phyloP scores from a whole-genome alignment of 2,329 filamentous ascomycete species.

The Malbranchea zuffiana region DNA sequence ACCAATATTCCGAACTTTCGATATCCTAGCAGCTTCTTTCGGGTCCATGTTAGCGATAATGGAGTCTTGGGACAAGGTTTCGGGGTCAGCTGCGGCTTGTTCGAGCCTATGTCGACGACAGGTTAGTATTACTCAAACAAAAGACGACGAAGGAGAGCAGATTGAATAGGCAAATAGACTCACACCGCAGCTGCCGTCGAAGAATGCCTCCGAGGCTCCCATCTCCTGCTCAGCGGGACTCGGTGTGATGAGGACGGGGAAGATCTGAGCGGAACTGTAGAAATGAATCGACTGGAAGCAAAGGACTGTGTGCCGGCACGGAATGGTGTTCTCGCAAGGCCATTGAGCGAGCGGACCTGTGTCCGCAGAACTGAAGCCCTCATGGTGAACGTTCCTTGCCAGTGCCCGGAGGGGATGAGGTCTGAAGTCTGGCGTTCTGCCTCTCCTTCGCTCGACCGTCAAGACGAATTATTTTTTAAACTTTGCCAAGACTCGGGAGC shows the following conservation, averaged over 20 bases:
- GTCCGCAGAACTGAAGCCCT: conserved; percentile 33
- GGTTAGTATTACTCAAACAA: conserved; percentile 7
- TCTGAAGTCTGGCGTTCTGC: background rate
- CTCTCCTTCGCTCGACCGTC: background rate
- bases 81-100: conserved; percentile 47
- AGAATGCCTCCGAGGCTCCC: conserved; percentile 34
- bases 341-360: conserved; percentile 29
- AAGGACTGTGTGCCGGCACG: conserved; percentile 28
- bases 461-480: conserved; percentile 5
- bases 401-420: too few relatives aligned
- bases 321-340: conserved; percentile 25
- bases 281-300: conserved; percentile 31
- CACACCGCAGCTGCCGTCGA: conserved; percentile 37
- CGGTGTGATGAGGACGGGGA: conserved; percentile 26
- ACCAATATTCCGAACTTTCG: conserved; percentile 86
- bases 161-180: too few relatives aligned
- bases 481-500: conserved; percentile 6
- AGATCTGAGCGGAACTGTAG: conserved; percentile 27
- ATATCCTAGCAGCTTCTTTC: conserved; percentile 65
- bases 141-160: background rate
- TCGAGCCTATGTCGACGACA: conserved; percentile 37
- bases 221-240: conserved; percentile 30
- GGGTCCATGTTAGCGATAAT: conserved; percentile 73
- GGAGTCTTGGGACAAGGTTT: conserved; percentile 47
- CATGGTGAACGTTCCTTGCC: conserved; percentile 23